Percentiles rank a stretch among this genome's conserved stretches.
phyloP scores from a whole-genome alignment of 75 land plant species.

The Picea sitchensis region DNA sequence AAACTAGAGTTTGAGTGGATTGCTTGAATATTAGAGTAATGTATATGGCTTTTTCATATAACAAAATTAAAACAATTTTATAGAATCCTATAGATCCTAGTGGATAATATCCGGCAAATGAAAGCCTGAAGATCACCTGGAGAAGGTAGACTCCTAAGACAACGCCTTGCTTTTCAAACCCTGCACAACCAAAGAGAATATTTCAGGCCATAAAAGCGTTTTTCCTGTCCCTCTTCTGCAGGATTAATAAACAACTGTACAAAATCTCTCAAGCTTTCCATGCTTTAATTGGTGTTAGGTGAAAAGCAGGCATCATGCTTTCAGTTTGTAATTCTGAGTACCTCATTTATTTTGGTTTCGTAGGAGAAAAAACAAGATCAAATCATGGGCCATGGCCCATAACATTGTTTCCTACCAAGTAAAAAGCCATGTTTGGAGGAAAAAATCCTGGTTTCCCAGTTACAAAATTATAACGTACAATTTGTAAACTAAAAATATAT shows the following conservation, averaged over 20 bases:
- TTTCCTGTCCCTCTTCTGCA: background rate
- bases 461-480: too few relatives aligned
- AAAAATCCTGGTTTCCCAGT: too few relatives aligned
- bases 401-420: too few relatives aligned
- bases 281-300: too few relatives aligned
- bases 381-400: too few relatives aligned
- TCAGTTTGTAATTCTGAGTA: too few relatives aligned
- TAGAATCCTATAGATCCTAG: background rate
- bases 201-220: slow-evolving; percentile 3
- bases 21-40: background rate
- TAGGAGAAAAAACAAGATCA: too few relatives aligned
- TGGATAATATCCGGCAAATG: background rate
- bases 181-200: slow-evolving; percentile 13
- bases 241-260: background rate
- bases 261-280: background rate
- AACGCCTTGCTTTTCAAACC: slow-evolving; percentile 26
- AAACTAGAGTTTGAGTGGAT: background rate
- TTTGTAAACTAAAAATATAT: too few relatives aligned
- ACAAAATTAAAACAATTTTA: background rate
- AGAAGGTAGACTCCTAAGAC: slow-evolving; percentile 27
- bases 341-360: too few relatives aligned
- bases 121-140: slow-evolving; percentile 23
- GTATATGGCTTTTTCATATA: background rate
- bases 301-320: too few relatives aligned
- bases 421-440: too few relatives aligned